Percentiles rank a stretch among this genome's conserved stretches.
These are phyloP conservation scores for Eucalyptus virginea DNA, from an alignment of 345 rosid genomes.

Conservation along the genomic window DNA sequence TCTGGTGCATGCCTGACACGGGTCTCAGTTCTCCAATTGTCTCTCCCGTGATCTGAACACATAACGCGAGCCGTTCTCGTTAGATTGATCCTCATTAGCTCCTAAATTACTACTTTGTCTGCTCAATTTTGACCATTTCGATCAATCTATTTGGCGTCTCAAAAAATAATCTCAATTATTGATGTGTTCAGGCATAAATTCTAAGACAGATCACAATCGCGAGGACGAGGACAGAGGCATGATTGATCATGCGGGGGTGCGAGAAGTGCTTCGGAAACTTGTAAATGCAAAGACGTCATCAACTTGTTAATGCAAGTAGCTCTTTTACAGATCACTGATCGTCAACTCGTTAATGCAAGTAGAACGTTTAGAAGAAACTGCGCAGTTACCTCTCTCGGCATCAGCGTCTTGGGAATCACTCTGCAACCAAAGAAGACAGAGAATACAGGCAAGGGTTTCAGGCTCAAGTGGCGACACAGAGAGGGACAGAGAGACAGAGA, in stretches of 20 bases:
- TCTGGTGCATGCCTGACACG: slow-evolving; percentile 69
- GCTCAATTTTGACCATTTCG: background rate
- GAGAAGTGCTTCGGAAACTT: background rate
- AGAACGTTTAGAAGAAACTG: background rate
- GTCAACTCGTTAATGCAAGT: background rate
- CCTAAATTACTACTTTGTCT: background rate
- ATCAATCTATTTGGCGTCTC: background rate
- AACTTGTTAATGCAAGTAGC: background rate
- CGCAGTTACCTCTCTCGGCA: background rate
- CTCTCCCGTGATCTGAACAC: slow-evolving; percentile 52
- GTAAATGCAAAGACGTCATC: background rate
- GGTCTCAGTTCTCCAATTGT: slow-evolving; percentile 58
- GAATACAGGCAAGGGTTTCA: background rate
- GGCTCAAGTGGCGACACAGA: background rate
- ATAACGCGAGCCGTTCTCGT: background rate
- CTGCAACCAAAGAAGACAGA: background rate
- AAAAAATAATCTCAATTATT: background rate
- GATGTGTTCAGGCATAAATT: background rate
- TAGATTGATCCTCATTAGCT: background rate
- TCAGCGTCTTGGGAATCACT: background rate
- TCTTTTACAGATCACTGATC: background rate
- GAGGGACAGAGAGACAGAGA: background rate
- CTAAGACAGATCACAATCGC: background rate
- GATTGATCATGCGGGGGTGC: background rate
- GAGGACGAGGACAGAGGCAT: background rate